Evolutionary conservation across 2,329 filamentous ascomycete genomes (phyloP).

Genomic region (Leptographium lundbergii): DNA sequence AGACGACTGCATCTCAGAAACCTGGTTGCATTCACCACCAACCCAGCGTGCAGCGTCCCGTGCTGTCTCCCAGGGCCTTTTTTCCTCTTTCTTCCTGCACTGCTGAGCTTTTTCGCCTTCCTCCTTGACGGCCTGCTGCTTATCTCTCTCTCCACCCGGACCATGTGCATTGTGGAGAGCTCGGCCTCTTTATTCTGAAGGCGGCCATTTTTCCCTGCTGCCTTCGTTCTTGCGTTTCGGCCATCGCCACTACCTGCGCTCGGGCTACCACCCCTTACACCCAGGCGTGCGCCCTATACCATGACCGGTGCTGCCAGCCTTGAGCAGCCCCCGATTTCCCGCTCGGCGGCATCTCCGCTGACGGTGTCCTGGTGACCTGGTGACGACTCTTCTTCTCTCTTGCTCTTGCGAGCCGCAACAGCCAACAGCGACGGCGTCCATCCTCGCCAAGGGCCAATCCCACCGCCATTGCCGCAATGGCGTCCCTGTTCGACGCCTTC

Average conservation of each 20-base stretch:
- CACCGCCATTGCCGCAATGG: slow-evolving; percentile 38
- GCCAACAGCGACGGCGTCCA: not conserved
- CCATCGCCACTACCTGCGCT: not conserved
- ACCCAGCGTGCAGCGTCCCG: not conserved
- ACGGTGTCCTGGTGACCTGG: slow-evolving; percentile 6
- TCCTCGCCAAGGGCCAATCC: not conserved
- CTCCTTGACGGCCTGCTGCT: not conserved
- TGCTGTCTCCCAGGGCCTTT: too few species aligned
- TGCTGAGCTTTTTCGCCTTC: not conserved
- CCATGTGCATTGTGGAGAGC: not conserved
- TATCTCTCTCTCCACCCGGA: not conserved
- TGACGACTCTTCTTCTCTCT: not conserved
- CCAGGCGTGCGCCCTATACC: not conserved
- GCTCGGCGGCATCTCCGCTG: slow-evolving; percentile 3
- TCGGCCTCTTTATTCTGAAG: not conserved
- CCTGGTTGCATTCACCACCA: not conserved
- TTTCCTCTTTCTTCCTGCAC: too few species aligned
- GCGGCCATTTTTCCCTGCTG: not conserved
- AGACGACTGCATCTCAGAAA: not conserved
- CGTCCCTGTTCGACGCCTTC: slow-evolving; percentile 56
- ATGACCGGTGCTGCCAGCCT: slow-evolving; percentile 10
- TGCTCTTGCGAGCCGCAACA: not conserved
- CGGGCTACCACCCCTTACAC: not conserved
- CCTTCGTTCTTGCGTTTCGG: not conserved
- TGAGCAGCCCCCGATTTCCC: slow-evolving; percentile 5